Percentiles rank a stretch among this genome's conserved stretches.
Conservation (phyloP, 139 green algal species). For the Chlorella ohadii region DNA sequence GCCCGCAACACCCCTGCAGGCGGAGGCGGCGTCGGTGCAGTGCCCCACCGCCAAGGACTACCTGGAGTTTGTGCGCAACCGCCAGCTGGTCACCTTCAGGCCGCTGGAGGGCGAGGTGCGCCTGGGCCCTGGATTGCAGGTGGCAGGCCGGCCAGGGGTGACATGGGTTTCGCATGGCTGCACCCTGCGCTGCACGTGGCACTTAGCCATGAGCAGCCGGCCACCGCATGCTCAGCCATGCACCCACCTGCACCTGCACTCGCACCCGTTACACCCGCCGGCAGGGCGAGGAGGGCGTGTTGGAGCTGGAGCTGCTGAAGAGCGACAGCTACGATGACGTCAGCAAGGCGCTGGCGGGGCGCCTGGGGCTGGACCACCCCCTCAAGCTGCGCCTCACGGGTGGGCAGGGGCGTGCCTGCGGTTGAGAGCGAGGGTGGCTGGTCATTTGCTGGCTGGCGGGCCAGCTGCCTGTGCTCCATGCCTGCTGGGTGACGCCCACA, state of each 20-base stretch:
- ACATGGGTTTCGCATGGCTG: too few species aligned
- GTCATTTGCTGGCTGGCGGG: background rate
- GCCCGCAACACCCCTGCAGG: background rate
- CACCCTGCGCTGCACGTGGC: too few species aligned
- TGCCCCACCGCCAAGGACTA: conserved; percentile 67
- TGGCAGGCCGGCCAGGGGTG: too few species aligned
- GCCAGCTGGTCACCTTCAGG: conserved; percentile 74
- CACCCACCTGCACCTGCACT: background rate
- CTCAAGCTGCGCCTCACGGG: conserved; percentile 45
- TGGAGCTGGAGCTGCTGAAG: conserved; percentile 88
- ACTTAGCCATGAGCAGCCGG: too few species aligned
- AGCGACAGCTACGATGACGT: conserved; percentile 88
- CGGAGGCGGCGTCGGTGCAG: conserved; percentile 15
- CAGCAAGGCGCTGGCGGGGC: conserved; percentile 57
- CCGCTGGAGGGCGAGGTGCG: conserved; percentile 48
- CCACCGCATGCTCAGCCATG: too few species aligned
- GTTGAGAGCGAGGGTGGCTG: background rate
- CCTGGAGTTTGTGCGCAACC: conserved; percentile 76
- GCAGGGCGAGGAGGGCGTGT: conserved; percentile 66
- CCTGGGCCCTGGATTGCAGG: too few species aligned
- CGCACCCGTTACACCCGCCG: background rate
- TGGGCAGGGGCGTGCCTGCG: background rate
- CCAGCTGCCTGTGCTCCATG: background rate
- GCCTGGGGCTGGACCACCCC: conserved; percentile 60
- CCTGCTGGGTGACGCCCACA: too few species aligned